Evolutionary conservation across 306 rosid genomes (phyloP).

Genomic region (Quercus engelmannii): DNA sequence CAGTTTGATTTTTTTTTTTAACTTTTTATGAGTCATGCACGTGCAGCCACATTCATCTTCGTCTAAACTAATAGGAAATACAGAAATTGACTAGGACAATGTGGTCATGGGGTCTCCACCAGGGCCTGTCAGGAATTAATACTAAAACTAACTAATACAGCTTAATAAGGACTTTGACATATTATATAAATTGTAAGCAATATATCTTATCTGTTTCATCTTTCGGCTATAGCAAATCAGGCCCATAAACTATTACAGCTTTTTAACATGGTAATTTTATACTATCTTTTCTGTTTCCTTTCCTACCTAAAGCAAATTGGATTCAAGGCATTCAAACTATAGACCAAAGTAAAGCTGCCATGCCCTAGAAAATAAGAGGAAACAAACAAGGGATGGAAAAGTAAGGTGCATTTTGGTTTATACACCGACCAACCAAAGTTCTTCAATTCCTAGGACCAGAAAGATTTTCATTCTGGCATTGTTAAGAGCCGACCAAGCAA

Average conservation of each 20-base stretch:
- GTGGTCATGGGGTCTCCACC: background rate
- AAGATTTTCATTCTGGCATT: too few species aligned
- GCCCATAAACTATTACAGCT: background rate
- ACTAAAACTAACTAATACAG: background rate
- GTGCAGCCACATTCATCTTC: slow-evolving; percentile 28
- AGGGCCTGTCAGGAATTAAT: background rate
- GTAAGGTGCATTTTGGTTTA: too few species aligned
- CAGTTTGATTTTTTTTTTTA: slow-evolving; percentile 24
- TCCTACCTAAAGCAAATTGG: too few species aligned
- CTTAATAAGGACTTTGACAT: background rate
- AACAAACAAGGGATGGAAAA: too few species aligned
- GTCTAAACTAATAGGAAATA: background rate
- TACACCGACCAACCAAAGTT: too few species aligned
- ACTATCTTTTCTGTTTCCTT: too few species aligned
- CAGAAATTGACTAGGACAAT: background rate
- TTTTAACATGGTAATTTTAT: too few species aligned
- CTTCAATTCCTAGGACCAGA: too few species aligned
- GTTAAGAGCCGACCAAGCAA: too few species aligned
- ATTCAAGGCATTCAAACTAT: too few species aligned
- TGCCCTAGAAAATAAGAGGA: too few species aligned
- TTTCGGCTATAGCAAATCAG: background rate
- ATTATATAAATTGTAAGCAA: background rate
- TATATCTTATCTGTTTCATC: background rate
- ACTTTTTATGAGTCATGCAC: slow-evolving; percentile 33
- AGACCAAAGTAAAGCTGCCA: too few species aligned